Evolutionary conservation across 345 rosid species (phyloP), one percentile per base, ranked within the genome.

Genomic region (Eucalyptus camaldulensis): DNA sequence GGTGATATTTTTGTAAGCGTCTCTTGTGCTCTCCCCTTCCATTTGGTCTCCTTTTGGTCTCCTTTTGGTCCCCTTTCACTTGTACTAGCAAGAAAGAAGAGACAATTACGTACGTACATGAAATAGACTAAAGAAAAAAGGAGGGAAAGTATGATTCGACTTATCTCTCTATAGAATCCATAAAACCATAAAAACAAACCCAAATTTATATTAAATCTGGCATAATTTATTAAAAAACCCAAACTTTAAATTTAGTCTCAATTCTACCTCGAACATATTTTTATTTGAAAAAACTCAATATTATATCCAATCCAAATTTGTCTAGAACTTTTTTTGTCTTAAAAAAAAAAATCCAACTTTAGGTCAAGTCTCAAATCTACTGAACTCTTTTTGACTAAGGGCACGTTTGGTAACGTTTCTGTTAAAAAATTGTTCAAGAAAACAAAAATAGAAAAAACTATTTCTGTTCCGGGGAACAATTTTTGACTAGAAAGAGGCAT

Each of bases 381-480:
- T 4, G 0, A 62, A 13, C 8, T 6, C 8, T 62, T 62, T 62
- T 27, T 27, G 16, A 25, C 16, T 40, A 40, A 40, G 6, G 6
- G 1, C 6, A 5, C 43, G 1, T 40, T 5, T 40, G 6, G 43
- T 40, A 40, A 40, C 43, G 43, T 40, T 40, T 40, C 4, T 40
- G 6, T 40, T 40, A 6, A 40, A 40, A 40, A 40, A 40, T 40
- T 40, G 43, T 40, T 40, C 6, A 1, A 40, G 5, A 40, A 1
- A 40, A 40, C 43, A 5, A 5, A 40, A 40, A 40, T 40, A 40
- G 5, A 40, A 40, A 40, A 40, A 5, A 40, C 1, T 40, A 5
- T 5, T 40, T 40, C 6, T 5, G 1, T 40, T 40, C 43, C 1
- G 1, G 1, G 1, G 6, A 40, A 40, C 43, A 40, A 40, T 40